Conservation (phyloP, 352 stramenopile species). For the Phytopythium chamaehyphon region DNA sequence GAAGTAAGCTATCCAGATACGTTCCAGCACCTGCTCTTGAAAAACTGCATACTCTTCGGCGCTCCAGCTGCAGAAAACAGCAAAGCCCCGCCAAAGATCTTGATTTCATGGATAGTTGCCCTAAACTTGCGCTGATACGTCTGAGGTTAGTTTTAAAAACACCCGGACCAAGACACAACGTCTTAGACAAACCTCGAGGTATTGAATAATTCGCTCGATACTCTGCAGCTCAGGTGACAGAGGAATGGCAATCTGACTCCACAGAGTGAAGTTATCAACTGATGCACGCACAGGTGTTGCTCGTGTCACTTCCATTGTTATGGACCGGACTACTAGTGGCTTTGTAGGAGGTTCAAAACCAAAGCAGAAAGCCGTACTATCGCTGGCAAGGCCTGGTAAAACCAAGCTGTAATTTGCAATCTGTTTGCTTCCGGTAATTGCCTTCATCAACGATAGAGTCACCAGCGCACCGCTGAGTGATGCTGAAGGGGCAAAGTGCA, state of each 20-base stretch:
- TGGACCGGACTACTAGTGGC: constrained; percentile 15
- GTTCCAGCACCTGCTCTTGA: no score
- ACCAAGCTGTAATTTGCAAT: constrained; percentile 5
- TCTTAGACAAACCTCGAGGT: constrained; percentile 22
- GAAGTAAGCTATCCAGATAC: no score
- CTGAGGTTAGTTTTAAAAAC: neutral
- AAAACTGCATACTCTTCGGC: no score
- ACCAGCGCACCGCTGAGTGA: constrained; percentile 25
- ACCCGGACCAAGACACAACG: neutral
- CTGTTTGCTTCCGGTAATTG: constrained; percentile 3
- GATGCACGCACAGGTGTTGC: constrained; percentile 18
- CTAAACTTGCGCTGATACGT: neutral
- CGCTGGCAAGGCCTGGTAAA: constrained; percentile 6
- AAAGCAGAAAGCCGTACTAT: constrained; percentile 6
- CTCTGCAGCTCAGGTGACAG: constrained; percentile 16
- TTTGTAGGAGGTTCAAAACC: neutral
- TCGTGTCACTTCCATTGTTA: constrained; percentile 25
- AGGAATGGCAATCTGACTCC: constrained; percentile 30
- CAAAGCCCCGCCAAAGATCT: neutral
- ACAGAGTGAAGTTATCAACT: constrained; percentile 28
- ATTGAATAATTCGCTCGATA: constrained; percentile 17
- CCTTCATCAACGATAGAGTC: constrained; percentile 25
- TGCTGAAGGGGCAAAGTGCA: constrained; percentile 10
- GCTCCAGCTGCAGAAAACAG: neutral
- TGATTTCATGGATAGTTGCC: neutral